Evolutionary conservation across 208 protist species (phyloP).

Genomic region (Trichomonas tenax): DNA sequence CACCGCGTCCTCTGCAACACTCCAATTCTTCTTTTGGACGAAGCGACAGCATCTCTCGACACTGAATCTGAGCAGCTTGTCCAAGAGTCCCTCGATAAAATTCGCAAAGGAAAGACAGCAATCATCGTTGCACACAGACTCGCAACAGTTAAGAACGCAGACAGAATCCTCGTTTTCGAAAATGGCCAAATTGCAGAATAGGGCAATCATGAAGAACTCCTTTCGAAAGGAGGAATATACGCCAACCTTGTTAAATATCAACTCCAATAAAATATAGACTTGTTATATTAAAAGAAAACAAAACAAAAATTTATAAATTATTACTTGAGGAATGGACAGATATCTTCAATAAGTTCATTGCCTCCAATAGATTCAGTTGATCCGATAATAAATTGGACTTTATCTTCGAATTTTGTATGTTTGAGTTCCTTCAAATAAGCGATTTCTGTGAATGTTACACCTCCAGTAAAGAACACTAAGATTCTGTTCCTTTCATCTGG

Average conservation of each 20-base stretch:
- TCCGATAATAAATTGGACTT: background rate
- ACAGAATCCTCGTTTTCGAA: slow-evolving; percentile 42
- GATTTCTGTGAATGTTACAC: background rate
- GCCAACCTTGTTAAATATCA: background rate
- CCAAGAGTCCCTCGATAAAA: slow-evolving; percentile 51
- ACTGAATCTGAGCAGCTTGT: slow-evolving; percentile 62
- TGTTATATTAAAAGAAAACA: too few relatives aligned
- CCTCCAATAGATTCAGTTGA: background rate
- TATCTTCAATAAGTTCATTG: background rate
- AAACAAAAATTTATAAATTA: background rate
- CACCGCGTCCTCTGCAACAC: background rate
- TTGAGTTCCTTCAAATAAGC: background rate
- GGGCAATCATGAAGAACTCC: slow-evolving; percentile 32
- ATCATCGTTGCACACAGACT: slow-evolving; percentile 75
- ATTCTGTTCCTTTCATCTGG: background rate
- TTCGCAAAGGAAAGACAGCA: slow-evolving; percentile 60
- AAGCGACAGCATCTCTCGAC: slow-evolving; percentile 61
- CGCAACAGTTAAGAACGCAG: slow-evolving; percentile 49
- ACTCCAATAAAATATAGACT: background rate
- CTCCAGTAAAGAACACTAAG: background rate
- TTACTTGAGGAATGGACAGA: background rate
- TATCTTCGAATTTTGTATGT: background rate
- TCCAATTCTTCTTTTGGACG: slow-evolving; percentile 45
- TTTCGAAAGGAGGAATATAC: background rate
- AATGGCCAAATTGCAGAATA: slow-evolving; percentile 37